These are phyloP conservation scores for Chalciporus sp. DNA, from an alignment of 1,284 basidiomycete genomes.

Conservation along the genomic window DNA sequence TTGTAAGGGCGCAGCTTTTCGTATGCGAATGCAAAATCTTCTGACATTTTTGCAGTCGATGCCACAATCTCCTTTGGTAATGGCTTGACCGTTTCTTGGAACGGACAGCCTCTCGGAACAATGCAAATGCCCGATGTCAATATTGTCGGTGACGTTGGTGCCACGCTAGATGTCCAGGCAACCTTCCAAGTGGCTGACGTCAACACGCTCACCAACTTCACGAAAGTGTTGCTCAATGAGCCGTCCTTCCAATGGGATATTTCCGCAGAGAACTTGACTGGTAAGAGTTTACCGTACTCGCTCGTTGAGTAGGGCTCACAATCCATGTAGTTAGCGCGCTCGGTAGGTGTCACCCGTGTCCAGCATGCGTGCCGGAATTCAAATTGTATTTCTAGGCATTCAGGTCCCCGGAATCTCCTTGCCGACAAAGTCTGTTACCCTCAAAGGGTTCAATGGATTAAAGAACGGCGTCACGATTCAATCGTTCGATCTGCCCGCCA, in stretches of 20 bases:
- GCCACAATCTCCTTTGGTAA: constrained; percentile 67
- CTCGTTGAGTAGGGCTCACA: constrained; percentile 6
- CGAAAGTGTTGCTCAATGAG: constrained; percentile 64
- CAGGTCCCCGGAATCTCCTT: constrained; percentile 58
- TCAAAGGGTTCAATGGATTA: constrained; percentile 76
- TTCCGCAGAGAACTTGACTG: constrained; percentile 65
- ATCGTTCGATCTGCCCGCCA: constrained; percentile 71
- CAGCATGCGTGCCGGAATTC: not conserved
- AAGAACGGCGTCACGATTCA: constrained; percentile 66
- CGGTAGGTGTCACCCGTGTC: constrained; percentile 37
- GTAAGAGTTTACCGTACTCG: constrained; percentile 32
- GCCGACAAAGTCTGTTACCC: constrained; percentile 59
- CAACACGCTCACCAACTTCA: constrained; percentile 65
- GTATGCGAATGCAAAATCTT: not conserved
- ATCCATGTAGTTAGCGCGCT: constrained; percentile 50
- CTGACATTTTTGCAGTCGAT: constrained; percentile 51
- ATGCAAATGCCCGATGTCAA: constrained; percentile 66
- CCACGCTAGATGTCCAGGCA: constrained; percentile 56
- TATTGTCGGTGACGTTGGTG: constrained; percentile 64
- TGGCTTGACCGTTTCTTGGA: constrained; percentile 69
- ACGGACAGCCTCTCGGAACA: constrained; percentile 58
- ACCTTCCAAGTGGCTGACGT: constrained; percentile 66
- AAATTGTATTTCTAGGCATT: constrained; percentile 44
- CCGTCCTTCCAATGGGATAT: constrained; percentile 79
- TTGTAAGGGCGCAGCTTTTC: constrained; percentile 45